A percentile compares a stretch with the other conserved stretches of the same genome.
Evolutionary conservation across 2,329 filamentous ascomycete genomes (phyloP).

Genomic region (Talaromyces albobiverticillius): DNA sequence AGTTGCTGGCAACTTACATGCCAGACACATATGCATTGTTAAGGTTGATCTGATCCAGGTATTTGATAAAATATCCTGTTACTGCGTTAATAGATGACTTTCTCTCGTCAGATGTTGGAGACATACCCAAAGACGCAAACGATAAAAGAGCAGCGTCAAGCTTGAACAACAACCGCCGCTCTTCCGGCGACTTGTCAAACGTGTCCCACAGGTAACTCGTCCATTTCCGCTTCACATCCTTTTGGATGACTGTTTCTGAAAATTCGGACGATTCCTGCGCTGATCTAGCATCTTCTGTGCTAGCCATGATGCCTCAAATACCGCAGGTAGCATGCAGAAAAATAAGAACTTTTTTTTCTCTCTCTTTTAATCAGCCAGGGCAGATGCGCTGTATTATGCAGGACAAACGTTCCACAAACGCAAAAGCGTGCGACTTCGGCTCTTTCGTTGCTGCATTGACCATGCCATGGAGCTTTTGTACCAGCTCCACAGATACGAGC

Average conservation of each 20-base stretch:
- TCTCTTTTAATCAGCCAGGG: too few species aligned
- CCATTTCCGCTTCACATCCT: constrained; percentile 41
- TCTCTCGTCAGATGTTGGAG: too few species aligned
- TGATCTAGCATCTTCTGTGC: background rate
- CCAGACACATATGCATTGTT: constrained; percentile 49
- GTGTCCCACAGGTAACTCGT: constrained; percentile 53
- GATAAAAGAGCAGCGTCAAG: constrained; percentile 49
- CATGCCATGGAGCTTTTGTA: too few species aligned
- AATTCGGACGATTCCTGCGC: constrained; percentile 15
- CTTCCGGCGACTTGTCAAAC: constrained; percentile 51
- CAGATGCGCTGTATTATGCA: too few species aligned
- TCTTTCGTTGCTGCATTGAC: too few species aligned
- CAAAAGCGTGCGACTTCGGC: too few species aligned
- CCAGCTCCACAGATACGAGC: too few species aligned
- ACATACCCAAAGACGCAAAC: constrained; percentile 43
- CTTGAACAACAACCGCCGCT: constrained; percentile 50
- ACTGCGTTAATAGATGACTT: too few species aligned
- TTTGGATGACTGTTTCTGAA: constrained; percentile 20
- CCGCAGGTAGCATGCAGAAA: background rate
- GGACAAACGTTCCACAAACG: too few species aligned
- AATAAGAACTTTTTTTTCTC: too few species aligned
- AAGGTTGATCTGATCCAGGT: constrained; percentile 46
- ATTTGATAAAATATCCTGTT: constrained; percentile 51
- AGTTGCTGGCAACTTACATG: constrained; percentile 40
- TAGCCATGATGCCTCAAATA: background rate